Conservation (phyloP, 495 filamentous ascomycete genomes). For the Pyrenula massariospora region DNA sequence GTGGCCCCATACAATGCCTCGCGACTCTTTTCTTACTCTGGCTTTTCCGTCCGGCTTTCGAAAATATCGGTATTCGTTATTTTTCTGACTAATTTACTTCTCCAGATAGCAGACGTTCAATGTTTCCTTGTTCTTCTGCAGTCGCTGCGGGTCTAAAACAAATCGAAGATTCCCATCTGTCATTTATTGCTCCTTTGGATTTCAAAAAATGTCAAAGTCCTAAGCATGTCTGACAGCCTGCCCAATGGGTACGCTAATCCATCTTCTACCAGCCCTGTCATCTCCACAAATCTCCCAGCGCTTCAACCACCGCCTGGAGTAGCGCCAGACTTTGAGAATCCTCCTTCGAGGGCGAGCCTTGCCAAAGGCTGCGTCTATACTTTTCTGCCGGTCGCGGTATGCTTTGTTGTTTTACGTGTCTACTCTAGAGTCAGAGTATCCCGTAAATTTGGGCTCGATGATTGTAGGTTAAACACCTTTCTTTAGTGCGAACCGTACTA, state of each 20-base stretch:
- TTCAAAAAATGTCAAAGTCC: no score
- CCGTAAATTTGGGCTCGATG: slow-evolving; percentile 7
- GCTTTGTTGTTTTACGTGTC: slow-evolving; percentile 7
- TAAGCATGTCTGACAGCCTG: not conserved
- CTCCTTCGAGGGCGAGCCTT: slow-evolving; percentile 4
- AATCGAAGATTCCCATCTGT: no score
- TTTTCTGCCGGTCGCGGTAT: slow-evolving; percentile 7
- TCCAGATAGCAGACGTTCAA: no score
- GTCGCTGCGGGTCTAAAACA: no score
- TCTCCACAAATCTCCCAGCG: not conserved
- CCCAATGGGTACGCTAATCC: not conserved
- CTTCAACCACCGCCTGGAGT: slow-evolving; percentile 6
- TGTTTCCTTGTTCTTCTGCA: no score
- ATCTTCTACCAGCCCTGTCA: not conserved
- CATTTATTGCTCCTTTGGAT: no score
- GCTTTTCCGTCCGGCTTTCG: no score
- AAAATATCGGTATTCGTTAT: no score
- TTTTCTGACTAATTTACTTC: no score
- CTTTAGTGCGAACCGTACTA: not conserved
- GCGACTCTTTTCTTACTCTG: no score
- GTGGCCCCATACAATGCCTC: no score
- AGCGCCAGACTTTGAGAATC: slow-evolving; percentile 10
- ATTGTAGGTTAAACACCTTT: slow-evolving; percentile 5
- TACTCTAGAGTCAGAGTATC: slow-evolving; percentile 4
- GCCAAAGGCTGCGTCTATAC: not conserved